Evolutionary conservation across 768 basidiomycete genomes (phyloP), one percentile per base, ranked within the genome.

Genomic region (Agrocybe chaxingu): DNA sequence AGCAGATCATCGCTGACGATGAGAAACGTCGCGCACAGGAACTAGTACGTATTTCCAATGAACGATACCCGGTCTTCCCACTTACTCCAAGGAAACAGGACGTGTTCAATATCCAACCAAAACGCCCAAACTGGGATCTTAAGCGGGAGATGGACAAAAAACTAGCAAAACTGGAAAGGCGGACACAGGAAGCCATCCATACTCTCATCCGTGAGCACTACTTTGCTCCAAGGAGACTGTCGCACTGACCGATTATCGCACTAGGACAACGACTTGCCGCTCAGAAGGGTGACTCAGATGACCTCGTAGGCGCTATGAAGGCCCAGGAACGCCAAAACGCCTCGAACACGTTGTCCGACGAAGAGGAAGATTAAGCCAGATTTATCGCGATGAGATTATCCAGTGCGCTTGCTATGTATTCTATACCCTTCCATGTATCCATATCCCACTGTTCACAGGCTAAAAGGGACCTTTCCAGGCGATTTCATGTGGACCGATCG

Each of bases 81-180:
- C 46, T 55, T 18, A 33, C 42, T 32, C 43, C 19, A 41, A 51
- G 39, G 43, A 31, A 32, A 47, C 45, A 96, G 94, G 92, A 96
- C 64, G 76, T 97, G 40, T 91, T 97, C 66, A 98, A 97, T 64
- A 98, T 99, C 58, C 95, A 94, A 18, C 97, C 97, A 3, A 98
- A 95, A 77, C 81, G 94, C 42, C 86, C 92, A 8, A 98, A 96
- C 68, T 96, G 93, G 94, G 93, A 96, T 66, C 74, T 97, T 60
- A 95, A 94, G 67, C 82, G 93, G 50, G 93, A 98, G 60, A 84
- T 95, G 71, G 91, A 95, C 50, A 92, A 88, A 73, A 93, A 91
- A 65, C 68, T 93, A 42, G 79, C 85, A 7, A 94, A 85, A 63
- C 75, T 98, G n/a, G 94, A 97, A 61, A 73, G 91, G 58, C 87